Base-by-base conservation (phyloP, 306 rosid genomes). In the Hippophae gyantsensis region DNA sequence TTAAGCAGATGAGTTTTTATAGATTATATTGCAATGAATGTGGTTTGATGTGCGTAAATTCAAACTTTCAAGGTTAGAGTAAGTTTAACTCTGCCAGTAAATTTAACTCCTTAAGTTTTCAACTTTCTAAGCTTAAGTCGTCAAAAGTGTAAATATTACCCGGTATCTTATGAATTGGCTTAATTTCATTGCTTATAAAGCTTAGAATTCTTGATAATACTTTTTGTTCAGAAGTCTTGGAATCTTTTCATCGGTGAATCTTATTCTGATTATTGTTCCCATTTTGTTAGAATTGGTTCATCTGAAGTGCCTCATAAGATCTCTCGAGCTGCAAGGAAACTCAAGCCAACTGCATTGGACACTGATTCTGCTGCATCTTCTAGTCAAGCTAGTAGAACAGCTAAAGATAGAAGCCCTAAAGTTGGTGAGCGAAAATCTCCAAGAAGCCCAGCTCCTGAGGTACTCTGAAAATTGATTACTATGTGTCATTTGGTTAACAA, bases 331-430 rank as follows among this genome's bases (percentile, higher is more conserved):
- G 82, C 58, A 8, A 88, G 97, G 69, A 84, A 82, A 76, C 86
- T 84, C 9, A 82, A 65, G 77, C 78, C 97, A 47, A 59, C 85
- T 9, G 63, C 82, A 10, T 42, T 80, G 54, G 95, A 88, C 45
- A 71, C 68, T 45, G 79, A 75, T 45, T 65, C 86, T 61, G 77
- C 86, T 61, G 77, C 76, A 26, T 78, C 94, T 61, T 70, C 86
- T 13, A 69, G 67, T 65, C 87, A 78, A 72, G 54, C 78, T 62
- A 81, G 47, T 67, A 80, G 72, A 75, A 46, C 53, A 53, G 62
- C 95, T 6, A 85, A 92, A 69, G 96, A 85, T 32, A 79, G 79
- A 82, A 93, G 99, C 73, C 94, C 97, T 52, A 88, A 88, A 79
- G 74, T 86, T 54, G 46, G 25, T 8, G 90, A 88, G 60, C 88